Base-by-base conservation (phyloP, 805 yeast species). In the Ogataea pignaliae region DNA sequence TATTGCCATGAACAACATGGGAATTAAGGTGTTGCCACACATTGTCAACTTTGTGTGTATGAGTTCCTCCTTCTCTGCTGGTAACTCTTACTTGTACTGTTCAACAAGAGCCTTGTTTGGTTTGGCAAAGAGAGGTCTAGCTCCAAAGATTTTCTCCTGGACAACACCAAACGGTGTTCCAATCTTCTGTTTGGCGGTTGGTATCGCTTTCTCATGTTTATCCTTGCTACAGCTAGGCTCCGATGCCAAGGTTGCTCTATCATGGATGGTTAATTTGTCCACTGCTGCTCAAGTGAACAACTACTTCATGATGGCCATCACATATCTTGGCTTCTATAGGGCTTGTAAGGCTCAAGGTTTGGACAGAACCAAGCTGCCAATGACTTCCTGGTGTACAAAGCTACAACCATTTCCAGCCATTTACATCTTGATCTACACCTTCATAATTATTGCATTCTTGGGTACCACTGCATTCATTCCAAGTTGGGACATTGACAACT, bases 111-210 rank as follows among this genome's bases (percentile, higher is more conserved):
- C 59, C n/a, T 66, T 85, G 16, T 79, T 80, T 57, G 85, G 86
- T 3, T 67, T 85, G 64, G 83, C 89, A 0, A 59, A 72, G 28
- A 76, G 73, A 51, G 88, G 88, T 1, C 76, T 78, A 51, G 90
- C 90, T 0, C 95, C 95, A 3, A 61, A 63, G n/a, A 56, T 83
- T 41, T 83, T 86, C 55, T 63, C 76, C 17, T 69, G 65, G 53
- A 82, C 88, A 56, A 75, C 78, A 55, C 72, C 70, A 42, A 66
- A 72, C 29, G 93, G 93, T 44, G 83, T 83, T n/a, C 93, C 93
- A 10, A 69, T 83, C 29, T 68, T 69, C 44, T 71, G 85, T 5
- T 79, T 83, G 17, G 45, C 61, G 9, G 67, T 72, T 8, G 68
- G 80, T 4, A 57, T 75, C 31, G 53, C 65, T 10, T 83, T 87